Evolutionary conservation across 306 rosid genomes (phyloP).

Genomic region (Oxytropis ochrocephala): DNA sequence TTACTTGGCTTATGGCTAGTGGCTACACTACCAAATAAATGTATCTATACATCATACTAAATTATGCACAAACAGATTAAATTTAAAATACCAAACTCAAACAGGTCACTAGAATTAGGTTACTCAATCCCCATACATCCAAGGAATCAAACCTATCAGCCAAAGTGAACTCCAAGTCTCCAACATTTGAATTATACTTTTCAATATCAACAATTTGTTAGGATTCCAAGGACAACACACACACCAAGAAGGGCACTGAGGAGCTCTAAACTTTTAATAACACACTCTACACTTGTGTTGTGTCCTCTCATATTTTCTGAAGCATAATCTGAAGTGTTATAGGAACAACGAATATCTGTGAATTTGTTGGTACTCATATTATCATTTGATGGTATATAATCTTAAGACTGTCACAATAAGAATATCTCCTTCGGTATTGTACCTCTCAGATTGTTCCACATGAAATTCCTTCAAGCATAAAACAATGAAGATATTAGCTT

Average conservation of each 20-base stretch:
- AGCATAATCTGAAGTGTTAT: too few relatives aligned
- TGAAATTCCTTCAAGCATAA: conserved; percentile 59
- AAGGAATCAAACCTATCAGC: background rate
- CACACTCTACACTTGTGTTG: too few relatives aligned
- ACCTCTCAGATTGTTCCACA: conserved; percentile 83
- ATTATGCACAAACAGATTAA: background rate
- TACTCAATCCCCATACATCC: background rate
- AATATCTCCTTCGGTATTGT: conserved; percentile 75
- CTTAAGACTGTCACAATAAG: too few relatives aligned
- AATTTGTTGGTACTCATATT: too few relatives aligned
- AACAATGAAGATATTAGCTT: conserved; percentile 25
- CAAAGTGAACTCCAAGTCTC: conserved; percentile 5
- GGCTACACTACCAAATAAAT: too few relatives aligned
- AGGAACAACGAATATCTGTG: too few relatives aligned
- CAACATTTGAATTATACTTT: background rate
- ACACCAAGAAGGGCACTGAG: too few relatives aligned
- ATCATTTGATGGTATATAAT: too few relatives aligned
- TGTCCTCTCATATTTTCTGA: too few relatives aligned
- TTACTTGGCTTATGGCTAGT: background rate
- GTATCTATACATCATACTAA: too few relatives aligned
- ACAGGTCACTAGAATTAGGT: background rate
- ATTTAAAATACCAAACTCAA: background rate
- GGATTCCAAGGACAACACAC: too few relatives aligned
- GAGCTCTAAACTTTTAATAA: too few relatives aligned
- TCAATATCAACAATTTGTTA: background rate